phyloP scores from a whole-genome alignment of 2,329 filamentous ascomycete genomes.

The Xylaria sp. region DNA sequence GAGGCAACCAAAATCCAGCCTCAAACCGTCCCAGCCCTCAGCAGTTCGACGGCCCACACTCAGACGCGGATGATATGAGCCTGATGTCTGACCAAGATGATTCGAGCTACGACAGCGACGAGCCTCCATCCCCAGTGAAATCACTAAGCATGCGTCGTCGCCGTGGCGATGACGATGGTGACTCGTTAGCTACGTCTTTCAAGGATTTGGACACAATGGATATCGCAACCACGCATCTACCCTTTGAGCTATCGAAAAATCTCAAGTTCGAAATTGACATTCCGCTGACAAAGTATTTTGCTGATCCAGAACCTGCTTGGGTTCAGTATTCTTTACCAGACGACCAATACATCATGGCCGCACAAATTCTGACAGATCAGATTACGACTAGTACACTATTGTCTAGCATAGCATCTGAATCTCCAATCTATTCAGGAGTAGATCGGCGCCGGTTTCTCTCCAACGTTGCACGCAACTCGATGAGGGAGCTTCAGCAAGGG shows the following conservation, averaged over 20 bases:
- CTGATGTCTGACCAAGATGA: slow-evolving; percentile 62
- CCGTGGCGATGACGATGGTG: slow-evolving; percentile 57
- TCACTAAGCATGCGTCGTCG: slow-evolving; percentile 49
- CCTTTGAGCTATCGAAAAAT: slow-evolving; percentile 56
- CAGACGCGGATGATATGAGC: slow-evolving; percentile 57
- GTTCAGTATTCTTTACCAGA: slow-evolving; percentile 55
- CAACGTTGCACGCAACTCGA: slow-evolving; percentile 52
- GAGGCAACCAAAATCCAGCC: slow-evolving; percentile 43
- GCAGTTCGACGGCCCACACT: slow-evolving; percentile 47
- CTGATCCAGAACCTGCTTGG: slow-evolving; percentile 61
- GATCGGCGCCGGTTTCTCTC: slow-evolving; percentile 49
- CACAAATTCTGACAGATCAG: slow-evolving; percentile 75
- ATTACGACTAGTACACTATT: slow-evolving; percentile 59
- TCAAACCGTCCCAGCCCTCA: slow-evolving; percentile 47
- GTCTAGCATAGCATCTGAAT: slow-evolving; percentile 34
- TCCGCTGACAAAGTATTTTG: slow-evolving; percentile 61
- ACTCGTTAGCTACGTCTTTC: slow-evolving; percentile 58
- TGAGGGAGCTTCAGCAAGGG: slow-evolving; percentile 53
- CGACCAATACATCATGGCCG: slow-evolving; percentile 68
- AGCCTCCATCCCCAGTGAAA: slow-evolving; percentile 56
- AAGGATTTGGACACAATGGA: slow-evolving; percentile 55
- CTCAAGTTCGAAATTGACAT: slow-evolving; percentile 57
- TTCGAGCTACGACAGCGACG: slow-evolving; percentile 56
- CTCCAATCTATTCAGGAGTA: slow-evolving; percentile 39
- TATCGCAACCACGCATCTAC: slow-evolving; percentile 53